A percentile compares a stretch with the other conserved stretches of the same genome.
Evolutionary conservation across 2,329 filamentous ascomycete genomes (phyloP).

Genomic region (Epichloe gansuensis): DNA sequence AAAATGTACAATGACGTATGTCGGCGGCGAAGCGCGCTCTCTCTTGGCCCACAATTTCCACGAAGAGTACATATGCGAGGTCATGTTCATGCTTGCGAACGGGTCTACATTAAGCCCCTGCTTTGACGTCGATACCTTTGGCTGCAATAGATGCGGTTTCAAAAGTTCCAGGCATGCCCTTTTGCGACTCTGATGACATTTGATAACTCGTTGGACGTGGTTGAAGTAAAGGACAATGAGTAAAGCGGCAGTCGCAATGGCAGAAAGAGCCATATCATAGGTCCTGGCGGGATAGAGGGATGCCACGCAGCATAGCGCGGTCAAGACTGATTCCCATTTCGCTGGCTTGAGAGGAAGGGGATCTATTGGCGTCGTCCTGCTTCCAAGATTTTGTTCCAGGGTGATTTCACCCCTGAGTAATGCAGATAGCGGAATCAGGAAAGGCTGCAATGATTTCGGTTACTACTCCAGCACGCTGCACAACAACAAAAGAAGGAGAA

Average conservation of each 20-base stretch:
- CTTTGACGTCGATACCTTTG: no score
- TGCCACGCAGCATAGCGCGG: neutral
- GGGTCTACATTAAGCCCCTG: no score
- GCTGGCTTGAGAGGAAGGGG: neutral
- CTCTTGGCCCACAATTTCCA: no score
- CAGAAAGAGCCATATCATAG: neutral
- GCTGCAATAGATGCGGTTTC: neutral
- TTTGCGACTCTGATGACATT: neutral
- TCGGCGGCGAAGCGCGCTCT: no score
- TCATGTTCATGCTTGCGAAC: no score
- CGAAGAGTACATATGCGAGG: no score
- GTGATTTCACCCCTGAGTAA: neutral
- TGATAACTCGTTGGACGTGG: neutral
- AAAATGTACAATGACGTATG: no score
- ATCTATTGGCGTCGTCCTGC: neutral
- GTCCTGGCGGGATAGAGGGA: neutral
- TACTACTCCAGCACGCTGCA: neutral
- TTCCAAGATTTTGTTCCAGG: neutral
- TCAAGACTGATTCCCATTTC: slow-evolving; percentile 1
- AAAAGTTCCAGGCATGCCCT: neutral
- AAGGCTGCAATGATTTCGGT: neutral
- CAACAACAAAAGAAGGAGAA: no score
- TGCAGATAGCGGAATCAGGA: neutral
- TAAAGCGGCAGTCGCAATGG: neutral
- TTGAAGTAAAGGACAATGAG: neutral